Conservation (phyloP, 2,329 filamentous ascomycete genomes). For the Macroventuria anomochaeta region DNA sequence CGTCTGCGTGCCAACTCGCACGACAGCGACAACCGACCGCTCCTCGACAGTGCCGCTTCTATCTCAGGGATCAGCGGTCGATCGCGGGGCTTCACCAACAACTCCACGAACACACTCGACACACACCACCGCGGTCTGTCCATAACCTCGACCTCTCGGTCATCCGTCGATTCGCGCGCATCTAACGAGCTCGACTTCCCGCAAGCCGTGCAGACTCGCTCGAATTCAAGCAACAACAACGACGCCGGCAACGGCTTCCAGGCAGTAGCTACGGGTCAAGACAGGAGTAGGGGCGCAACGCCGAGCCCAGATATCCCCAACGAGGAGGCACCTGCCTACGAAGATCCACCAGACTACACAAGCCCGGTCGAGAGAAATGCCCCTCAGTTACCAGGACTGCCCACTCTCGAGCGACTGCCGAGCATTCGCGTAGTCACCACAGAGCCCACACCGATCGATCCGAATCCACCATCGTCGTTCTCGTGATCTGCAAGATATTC, state of each 20-base stretch:
- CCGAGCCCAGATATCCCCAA: conserved; percentile 37
- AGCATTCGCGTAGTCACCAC: conserved; percentile 55
- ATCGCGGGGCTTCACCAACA: conserved; percentile 33
- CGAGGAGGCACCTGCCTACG: conserved; percentile 50
- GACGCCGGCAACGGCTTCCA: conserved; percentile 51
- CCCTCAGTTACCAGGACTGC: conserved; percentile 41
- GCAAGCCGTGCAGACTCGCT: conserved; percentile 30
- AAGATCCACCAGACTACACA: conserved; percentile 58
- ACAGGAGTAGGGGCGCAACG: conserved; percentile 38
- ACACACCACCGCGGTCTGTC: conserved; percentile 54
- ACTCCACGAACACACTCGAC: conserved; percentile 27
- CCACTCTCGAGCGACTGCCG: conserved; percentile 49
- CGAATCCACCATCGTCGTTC: conserved; percentile 16
- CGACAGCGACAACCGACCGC: conserved; percentile 73
- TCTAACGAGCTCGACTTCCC: conserved; percentile 49
- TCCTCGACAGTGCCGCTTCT: conserved; percentile 74
- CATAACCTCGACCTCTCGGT: conserved; percentile 49
- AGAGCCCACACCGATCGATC: conserved; percentile 36
- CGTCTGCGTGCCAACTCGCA: conserved; percentile 74
- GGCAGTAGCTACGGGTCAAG: conserved; percentile 49
- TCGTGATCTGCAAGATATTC: conserved; percentile 2
- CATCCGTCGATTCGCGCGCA: conserved; percentile 42
- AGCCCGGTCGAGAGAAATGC: conserved; percentile 48
- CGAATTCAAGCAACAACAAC: conserved; percentile 24
- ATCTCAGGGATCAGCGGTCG: conserved; percentile 53